Percentiles rank a stretch among this genome's conserved stretches.
phyloP scores from a whole-genome alignment of 2,329 filamentous ascomycete genomes.

The Hypoxylon rubiginosum region DNA sequence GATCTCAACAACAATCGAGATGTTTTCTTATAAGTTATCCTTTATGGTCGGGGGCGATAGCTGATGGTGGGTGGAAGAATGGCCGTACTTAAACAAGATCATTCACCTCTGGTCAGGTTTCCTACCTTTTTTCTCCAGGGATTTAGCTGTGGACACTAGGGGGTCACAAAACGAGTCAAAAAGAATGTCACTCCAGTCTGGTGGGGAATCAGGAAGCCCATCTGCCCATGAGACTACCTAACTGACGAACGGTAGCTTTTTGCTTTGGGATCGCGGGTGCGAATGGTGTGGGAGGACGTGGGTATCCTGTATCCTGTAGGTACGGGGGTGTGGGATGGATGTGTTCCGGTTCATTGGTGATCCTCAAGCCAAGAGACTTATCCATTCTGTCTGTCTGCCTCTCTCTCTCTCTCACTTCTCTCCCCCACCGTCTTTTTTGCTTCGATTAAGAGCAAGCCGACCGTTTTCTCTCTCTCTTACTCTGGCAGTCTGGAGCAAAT shows the following conservation, averaged over 20 bases:
- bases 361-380: slow-evolving; percentile 47
- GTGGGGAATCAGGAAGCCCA: slow-evolving; percentile 47
- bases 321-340: slow-evolving; percentile 46
- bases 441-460: slow-evolving; percentile 10
- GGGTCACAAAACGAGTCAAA: slow-evolving; percentile 35
- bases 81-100: slow-evolving; percentile 49
- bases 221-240: slow-evolving; percentile 38
- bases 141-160: slow-evolving; percentile 42
- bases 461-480: slow-evolving; percentile 23
- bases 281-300: slow-evolving; percentile 46
- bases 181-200: slow-evolving; percentile 39
- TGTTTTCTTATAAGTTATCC: slow-evolving; percentile 47
- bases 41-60: slow-evolving; percentile 45
- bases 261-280: slow-evolving; percentile 39
- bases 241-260: slow-evolving; percentile 46
- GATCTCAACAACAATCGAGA: slow-evolving; percentile 47
- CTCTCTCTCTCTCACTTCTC: slow-evolving; percentile 13
- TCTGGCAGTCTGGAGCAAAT: slow-evolving; percentile 10
- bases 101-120: slow-evolving; percentile 33
- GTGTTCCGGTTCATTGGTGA: slow-evolving; percentile 49
- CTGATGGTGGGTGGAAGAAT: slow-evolving; percentile 49
- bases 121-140: slow-evolving; percentile 20
- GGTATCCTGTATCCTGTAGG: slow-evolving; percentile 42
- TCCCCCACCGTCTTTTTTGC: slow-evolving; percentile 38
- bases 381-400: background rate